Conservation (phyloP, 2,329 filamentous ascomycete genomes). For the Metarhizium brunneum region DNA sequence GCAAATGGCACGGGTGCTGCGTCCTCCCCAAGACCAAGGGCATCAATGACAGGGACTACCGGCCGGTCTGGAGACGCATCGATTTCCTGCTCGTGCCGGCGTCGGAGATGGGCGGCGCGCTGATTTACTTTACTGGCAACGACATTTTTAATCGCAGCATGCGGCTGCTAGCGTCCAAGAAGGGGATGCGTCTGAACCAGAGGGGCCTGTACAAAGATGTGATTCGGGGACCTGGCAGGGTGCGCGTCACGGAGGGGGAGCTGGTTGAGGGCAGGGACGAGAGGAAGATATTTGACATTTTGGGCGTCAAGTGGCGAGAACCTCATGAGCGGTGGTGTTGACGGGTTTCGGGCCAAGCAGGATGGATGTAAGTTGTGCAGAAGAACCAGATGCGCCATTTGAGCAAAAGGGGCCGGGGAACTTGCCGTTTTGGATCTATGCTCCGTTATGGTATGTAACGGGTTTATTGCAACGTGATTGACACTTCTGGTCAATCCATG, state of each 20-base stretch:
- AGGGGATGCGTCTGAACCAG: conserved; percentile 79
- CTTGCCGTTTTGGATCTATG: too few relatives aligned
- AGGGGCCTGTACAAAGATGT: conserved; percentile 67
- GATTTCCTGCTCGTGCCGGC: conserved; percentile 79
- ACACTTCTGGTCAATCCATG: too few relatives aligned
- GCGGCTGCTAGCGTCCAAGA: conserved; percentile 67
- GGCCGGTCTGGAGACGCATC: conserved; percentile 64
- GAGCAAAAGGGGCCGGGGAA: too few relatives aligned
- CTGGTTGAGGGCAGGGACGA: conserved; percentile 69
- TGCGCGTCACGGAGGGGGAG: conserved; percentile 56
- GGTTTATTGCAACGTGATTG: too few relatives aligned
- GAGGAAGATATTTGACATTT: conserved; percentile 67
- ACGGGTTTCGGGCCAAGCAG: not conserved
- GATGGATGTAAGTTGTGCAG: too few relatives aligned
- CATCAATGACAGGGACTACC: conserved; percentile 22
- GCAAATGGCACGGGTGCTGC: conserved; percentile 85
- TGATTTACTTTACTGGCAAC: conserved; percentile 95
- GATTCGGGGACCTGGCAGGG: conserved; percentile 45
- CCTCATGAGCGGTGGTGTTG: conserved; percentile 69
- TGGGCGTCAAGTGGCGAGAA: conserved; percentile 79
- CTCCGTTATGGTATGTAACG: too few relatives aligned
- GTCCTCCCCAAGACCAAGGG: conserved; percentile 44
- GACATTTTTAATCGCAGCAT: conserved; percentile 91
- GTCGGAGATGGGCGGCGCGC: conserved; percentile 68
- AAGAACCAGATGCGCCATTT: too few relatives aligned